Percentiles rank a stretch among this genome's conserved stretches.
phyloP scores from a whole-genome alignment of 805 yeast species.

The Candida odintsovae region DNA sequence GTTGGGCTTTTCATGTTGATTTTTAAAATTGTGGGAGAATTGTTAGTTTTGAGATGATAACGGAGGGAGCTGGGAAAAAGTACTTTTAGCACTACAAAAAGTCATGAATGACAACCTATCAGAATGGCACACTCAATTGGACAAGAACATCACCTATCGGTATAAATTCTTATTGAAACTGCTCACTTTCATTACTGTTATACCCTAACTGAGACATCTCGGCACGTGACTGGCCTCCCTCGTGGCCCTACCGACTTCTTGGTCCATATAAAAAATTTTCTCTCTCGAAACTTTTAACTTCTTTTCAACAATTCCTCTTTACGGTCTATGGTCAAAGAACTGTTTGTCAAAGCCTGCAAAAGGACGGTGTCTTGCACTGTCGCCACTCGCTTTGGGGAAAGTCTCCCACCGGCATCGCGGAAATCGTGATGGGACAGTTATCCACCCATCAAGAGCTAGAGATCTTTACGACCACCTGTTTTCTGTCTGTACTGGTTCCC shows the following conservation, averaged over 20 bases:
- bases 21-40: too few relatives aligned
- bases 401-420: constrained; percentile 81
- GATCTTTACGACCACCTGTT: background rate
- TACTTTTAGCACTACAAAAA: too few relatives aligned
- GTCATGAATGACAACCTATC: too few relatives aligned
- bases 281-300: background rate
- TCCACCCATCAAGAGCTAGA: constrained; percentile 28
- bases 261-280: background rate
- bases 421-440: constrained; percentile 44
- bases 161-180: too few relatives aligned
- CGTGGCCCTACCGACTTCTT: background rate
- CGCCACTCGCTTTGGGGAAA: constrained; percentile 68
- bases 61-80: too few relatives aligned
- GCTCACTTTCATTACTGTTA: too few relatives aligned
- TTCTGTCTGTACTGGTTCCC: background rate
- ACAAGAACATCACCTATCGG: too few relatives aligned
- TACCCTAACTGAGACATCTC: background rate
- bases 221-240: background rate
- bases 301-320: constrained; percentile 8
- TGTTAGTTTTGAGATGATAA: too few relatives aligned
- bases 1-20: too few relatives aligned
- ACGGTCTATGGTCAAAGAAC: constrained; percentile 69
- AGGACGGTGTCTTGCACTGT: constrained; percentile 27
- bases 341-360: constrained; percentile 69
- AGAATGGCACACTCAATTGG: too few relatives aligned